Evolutionary conservation across 805 yeast genomes (phyloP).

Genomic region (Nakazawaea wyomingensis): DNA sequence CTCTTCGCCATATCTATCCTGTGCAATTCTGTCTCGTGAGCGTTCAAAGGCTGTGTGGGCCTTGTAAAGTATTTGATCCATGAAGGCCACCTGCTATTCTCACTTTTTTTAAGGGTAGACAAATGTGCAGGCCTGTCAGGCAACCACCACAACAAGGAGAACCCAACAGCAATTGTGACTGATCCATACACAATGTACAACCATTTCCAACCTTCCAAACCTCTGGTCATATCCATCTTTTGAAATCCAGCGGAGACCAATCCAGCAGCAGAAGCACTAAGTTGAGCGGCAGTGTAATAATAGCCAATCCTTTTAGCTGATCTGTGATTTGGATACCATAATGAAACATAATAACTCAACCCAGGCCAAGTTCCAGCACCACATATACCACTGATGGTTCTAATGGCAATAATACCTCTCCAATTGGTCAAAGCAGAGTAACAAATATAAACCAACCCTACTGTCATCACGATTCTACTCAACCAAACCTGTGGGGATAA

Average conservation of each 20-base stretch:
- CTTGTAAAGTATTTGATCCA: conserved; percentile 15
- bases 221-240: conserved; percentile 66
- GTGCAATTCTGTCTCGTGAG: conserved; percentile 51
- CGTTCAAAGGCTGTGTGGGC: conserved; percentile 42
- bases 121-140: conserved; percentile 66
- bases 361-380: conserved; percentile 94
- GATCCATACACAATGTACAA: conserved; percentile 73
- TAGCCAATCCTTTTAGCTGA: conserved; percentile 78
- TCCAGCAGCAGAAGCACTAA: conserved; percentile 88
- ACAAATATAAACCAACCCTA: conserved; percentile 75
- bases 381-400: conserved; percentile 69
- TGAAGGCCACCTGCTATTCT: conserved; percentile 10
- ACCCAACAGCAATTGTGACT: conserved; percentile 59
- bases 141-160: conserved; percentile 72
- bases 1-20: conserved; percentile 52
- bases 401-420: conserved; percentile 61
- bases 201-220: conserved; percentile 85
- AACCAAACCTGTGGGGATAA: conserved; percentile 85
- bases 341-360: conserved; percentile 72
- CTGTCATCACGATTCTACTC: conserved; percentile 67
- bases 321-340: conserved; percentile 81
- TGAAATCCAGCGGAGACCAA: conserved; percentile 86
- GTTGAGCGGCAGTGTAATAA: conserved; percentile 87
- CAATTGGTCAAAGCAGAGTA: conserved; percentile 54
- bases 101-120: background rate